These are phyloP conservation scores for Corymbia calophylla DNA, from an alignment of 441 rosid species.

Conservation along the genomic window DNA sequence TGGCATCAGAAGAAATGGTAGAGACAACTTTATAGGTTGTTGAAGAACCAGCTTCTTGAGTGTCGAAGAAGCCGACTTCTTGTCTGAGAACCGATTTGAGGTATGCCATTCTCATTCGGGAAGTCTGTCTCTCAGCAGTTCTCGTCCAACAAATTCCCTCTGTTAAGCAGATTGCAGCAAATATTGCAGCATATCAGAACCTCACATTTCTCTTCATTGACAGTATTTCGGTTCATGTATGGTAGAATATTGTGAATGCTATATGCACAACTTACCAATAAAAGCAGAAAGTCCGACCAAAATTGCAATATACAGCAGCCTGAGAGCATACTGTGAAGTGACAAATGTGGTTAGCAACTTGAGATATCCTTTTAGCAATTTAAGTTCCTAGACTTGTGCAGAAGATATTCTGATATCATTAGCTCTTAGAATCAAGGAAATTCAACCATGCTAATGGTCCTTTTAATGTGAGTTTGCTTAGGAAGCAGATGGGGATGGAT, in stretches of 20 bases:
- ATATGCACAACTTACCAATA: slow-evolving; percentile 37
- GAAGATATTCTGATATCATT: background rate
- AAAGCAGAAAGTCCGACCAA: slow-evolving; percentile 52
- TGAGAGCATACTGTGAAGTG: slow-evolving; percentile 43
- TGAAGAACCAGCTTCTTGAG: slow-evolving; percentile 56
- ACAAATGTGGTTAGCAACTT: background rate
- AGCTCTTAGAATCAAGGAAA: background rate
- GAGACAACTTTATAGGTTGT: slow-evolving; percentile 61
- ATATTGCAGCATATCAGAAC: background rate
- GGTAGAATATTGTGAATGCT: background rate
- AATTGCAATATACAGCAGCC: slow-evolving; percentile 56
- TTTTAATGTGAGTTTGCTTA: background rate
- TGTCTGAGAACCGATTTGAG: slow-evolving; percentile 65
- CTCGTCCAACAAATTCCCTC: slow-evolving; percentile 76
- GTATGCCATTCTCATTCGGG: slow-evolving; percentile 51
- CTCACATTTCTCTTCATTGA: background rate
- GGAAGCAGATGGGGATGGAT: background rate
- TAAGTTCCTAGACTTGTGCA: background rate
- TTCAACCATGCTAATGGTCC: background rate
- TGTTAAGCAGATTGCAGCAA: slow-evolving; percentile 4
- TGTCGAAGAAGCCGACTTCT: slow-evolving; percentile 63
- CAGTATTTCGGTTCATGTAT: background rate
- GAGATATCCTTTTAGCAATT: background rate
- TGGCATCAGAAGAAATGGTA: slow-evolving; percentile 61
- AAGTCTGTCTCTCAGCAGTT: slow-evolving; percentile 69